Percentiles rank a stretch among this genome's conserved stretches.
phyloP scores from a whole-genome alignment of 2,329 filamentous ascomycete genomes.

The Cladosporium sp. region DNA sequence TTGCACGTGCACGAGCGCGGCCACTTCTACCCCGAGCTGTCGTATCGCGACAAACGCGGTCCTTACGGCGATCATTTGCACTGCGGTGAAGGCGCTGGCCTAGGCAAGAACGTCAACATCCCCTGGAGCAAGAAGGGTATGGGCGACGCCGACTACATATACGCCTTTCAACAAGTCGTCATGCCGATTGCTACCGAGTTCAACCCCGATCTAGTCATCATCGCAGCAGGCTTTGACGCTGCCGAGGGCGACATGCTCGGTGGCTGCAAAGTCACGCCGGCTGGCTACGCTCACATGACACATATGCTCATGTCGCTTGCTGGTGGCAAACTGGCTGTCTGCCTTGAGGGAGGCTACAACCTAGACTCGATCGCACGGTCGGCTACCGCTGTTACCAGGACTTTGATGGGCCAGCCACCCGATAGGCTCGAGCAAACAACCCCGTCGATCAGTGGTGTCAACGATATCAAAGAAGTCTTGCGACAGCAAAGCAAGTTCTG shows the following conservation, averaged over 20 bases:
- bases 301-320: slow-evolving; percentile 98
- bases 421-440: slow-evolving; percentile 53
- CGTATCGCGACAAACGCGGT: slow-evolving; percentile 56
- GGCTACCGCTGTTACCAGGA: slow-evolving; percentile 84
- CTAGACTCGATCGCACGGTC: slow-evolving; percentile 89
- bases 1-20: slow-evolving; percentile 87
- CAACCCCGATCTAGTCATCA: slow-evolving; percentile 88
- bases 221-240: slow-evolving; percentile 94
- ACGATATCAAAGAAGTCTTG: slow-evolving; percentile 59
- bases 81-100: slow-evolving; percentile 57
- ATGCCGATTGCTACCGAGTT: slow-evolving; percentile 97
- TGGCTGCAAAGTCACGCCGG: slow-evolving; percentile 85
- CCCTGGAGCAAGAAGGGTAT: slow-evolving; percentile 72
- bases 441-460: slow-evolving; percentile 54
- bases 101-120: slow-evolving; percentile 68
- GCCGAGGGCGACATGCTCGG: slow-evolving; percentile 91
- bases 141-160: slow-evolving; percentile 96
- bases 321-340: slow-evolving; percentile 84
- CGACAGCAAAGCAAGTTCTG: slow-evolving; percentile 69
- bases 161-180: slow-evolving; percentile 90
- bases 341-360: slow-evolving; percentile 94
- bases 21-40: slow-evolving; percentile 73
- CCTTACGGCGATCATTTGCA: slow-evolving; percentile 60
- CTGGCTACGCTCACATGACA: slow-evolving; percentile 97
- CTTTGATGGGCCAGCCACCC: slow-evolving; percentile 93